Conservation (phyloP, 495 filamentous ascomycete species). For the Hyaloscypha hepaticicola region DNA sequence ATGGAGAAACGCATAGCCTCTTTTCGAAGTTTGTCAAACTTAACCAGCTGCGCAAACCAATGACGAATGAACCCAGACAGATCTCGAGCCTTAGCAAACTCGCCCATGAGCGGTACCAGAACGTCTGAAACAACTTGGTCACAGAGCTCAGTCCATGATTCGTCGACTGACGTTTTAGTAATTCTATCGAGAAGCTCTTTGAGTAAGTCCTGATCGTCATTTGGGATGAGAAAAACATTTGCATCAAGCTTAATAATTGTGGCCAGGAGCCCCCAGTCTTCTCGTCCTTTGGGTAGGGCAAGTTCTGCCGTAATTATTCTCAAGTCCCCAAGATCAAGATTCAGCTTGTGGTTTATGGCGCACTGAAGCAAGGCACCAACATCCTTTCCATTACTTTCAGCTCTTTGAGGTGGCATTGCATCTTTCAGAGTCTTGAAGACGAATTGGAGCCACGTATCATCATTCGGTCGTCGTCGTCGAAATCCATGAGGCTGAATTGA, state of each 20-base stretch:
- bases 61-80: slow-evolving; percentile 62
- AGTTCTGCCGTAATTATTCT: slow-evolving; percentile 41
- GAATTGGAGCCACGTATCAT: slow-evolving; percentile 64
- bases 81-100: slow-evolving; percentile 64
- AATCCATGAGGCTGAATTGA: slow-evolving; percentile 55
- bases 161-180: slow-evolving; percentile 22
- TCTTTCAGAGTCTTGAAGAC: slow-evolving; percentile 55
- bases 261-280: slow-evolving; percentile 62
- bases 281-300: slow-evolving; percentile 38
- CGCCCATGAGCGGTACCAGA: slow-evolving; percentile 58
- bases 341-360: slow-evolving; percentile 38
- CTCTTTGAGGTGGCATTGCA: slow-evolving; percentile 26
- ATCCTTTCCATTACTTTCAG: slow-evolving; percentile 23
- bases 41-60: slow-evolving; percentile 62
- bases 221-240: slow-evolving; percentile 60
- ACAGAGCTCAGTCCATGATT: slow-evolving; percentile 22
- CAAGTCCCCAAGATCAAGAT: slow-evolving; percentile 36
- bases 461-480: slow-evolving; percentile 51
- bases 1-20: not conserved
- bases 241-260: slow-evolving; percentile 63
- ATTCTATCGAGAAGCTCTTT: slow-evolving; percentile 38
- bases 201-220: slow-evolving; percentile 36
- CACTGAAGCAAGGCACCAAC: slow-evolving; percentile 42
- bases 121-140: slow-evolving; percentile 38
- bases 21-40: slow-evolving; percentile 42